phyloP scores from a whole-genome alignment of 495 filamentous ascomycete genomes.

The Daldinia bambusicola region DNA sequence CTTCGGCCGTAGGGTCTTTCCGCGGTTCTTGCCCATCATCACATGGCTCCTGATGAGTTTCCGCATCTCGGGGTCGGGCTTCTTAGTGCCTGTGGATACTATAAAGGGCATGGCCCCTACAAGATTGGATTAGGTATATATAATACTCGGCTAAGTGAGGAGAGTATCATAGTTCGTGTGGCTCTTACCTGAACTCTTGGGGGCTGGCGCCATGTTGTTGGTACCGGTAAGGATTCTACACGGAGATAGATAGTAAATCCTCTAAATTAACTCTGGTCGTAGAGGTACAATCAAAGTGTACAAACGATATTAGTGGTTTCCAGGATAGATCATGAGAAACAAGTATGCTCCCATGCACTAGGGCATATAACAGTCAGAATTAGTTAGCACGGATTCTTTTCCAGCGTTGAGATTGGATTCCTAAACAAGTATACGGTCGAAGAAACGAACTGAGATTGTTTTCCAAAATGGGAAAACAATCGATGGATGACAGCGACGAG shows the following conservation, averaged over 20 bases:
- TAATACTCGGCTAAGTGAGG: not conserved
- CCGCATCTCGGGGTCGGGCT: conserved; percentile 49
- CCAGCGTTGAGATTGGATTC: conserved; percentile 11
- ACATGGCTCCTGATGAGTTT: conserved; percentile 60
- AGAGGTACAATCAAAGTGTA: not conserved
- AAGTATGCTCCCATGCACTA: not conserved
- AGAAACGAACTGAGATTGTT: conserved; percentile 9
- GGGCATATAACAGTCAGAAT: not conserved
- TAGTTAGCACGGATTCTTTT: not conserved
- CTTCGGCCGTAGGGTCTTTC: conserved; percentile 14
- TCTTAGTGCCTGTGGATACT: conserved; percentile 44
- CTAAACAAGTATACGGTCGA: not conserved
- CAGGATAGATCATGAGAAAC: not conserved
- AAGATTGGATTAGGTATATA: not conserved
- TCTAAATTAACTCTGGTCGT: no score
- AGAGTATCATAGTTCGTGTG: not conserved
- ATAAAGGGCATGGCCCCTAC: conserved; percentile 43
- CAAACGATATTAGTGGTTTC: not conserved
- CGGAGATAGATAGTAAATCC: not conserved
- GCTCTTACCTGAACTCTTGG: conserved; percentile 23
- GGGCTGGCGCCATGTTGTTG: conserved; percentile 19
- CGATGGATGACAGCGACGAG: not conserved
- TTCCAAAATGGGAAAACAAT: conserved; percentile 28
- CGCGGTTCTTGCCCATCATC: conserved; percentile 61
- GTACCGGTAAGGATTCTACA: not conserved